Base-by-base conservation (phyloP, 2,329 filamentous ascomycete species). In the Aspergillus sp. region DNA sequence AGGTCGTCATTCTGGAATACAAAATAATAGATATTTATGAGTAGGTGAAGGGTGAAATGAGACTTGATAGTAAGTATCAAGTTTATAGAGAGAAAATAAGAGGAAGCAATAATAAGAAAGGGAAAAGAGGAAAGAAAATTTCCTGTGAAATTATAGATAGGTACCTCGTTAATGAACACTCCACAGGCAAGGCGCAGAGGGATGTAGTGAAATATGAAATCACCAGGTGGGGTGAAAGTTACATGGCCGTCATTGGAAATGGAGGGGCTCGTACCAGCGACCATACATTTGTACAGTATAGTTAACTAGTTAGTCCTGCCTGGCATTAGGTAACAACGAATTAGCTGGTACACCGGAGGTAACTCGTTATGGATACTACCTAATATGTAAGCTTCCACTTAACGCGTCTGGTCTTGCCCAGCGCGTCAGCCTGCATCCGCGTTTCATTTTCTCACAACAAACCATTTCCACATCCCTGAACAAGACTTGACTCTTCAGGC, bases 1-100 rank as follows among this genome's bases (percentile, higher is more conserved):
- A 65, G 41, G 56, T 49, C 48, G 54, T 57, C 63, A 64, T 64
- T 26, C 36, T 53, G 36, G 26, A 57, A 15, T 18, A n/a, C n/a
- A 9, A 24, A 48, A n/a, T 36, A 32, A 18, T 24, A 15, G 12
- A 44, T 9, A 44, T 53, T 42, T 20, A n/a, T 8, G 13, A 50
- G 34, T 41, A 18, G 22, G 9, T 11, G 26, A 30, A 30, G 26
- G 26, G 43, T 47, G 8, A 36, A 8, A n/a, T n/a, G 5, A n/a
- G 34, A 36, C 34, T 36, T 36, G 13, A n/a, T 36, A n/a, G 13
- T 17, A 2, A 39, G 34, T 51, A 9, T 20, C 24, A 51, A 11
- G 18, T 20, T 20, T 34, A 51, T 9, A 9, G 9, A 30, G 26
- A 30, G 8, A 4, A 30, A 30, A 30, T 9, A 30, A 30, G 11